Base-by-base conservation (phyloP, 352 stramenopile species). In the Phytophthora fragariaefolia region DNA sequence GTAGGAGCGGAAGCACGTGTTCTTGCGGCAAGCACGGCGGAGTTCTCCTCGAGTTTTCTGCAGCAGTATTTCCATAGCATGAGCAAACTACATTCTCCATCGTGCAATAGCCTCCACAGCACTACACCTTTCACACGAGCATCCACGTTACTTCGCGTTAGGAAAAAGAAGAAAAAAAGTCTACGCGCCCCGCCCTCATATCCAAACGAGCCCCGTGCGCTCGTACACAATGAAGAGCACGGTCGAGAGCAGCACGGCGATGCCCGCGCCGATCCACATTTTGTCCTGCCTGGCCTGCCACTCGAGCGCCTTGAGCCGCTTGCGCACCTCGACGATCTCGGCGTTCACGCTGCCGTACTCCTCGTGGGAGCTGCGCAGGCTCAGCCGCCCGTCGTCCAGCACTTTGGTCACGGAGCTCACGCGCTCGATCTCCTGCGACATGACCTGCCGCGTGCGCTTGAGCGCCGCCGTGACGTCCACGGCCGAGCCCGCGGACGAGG, bases 181-280 rank as follows among this genome's bases (percentile, higher is more conserved):
- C 34, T 15, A 17, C 34, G 3, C 15, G n/a, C 12, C 34, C 42
- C 18, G 7, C 5, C 24, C 28, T 77, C 73, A 93, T 66, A 93
- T 76, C 54, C 91, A 63, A 23, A 91, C 43, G 15, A 93, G 50
- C 12, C 86, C 86, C 7, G 86, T 92, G 53, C 86, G 86, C 55
- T 94, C 79, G 56, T 94, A 83, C 20, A 92, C 61, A 23, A 94
- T 94, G 67, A 84, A 90, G 6, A 89, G 50, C 43, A 92, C 83
- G 0, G 84, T 92, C 12, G 81, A 82, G 10, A 77, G 52, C 12
- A 94, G 69, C n/a, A 91, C 65, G 1, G 74, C 46, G 38, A 94
- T 68, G 18, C 86, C 84, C 1, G 86, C 82, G 7, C 66, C 81
- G 51, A 94, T 94, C 84, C 86, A 94, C 74, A 94, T 82, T 43